phyloP scores from a whole-genome alignment of 352 stramenopile species.

The Globisporangium canariense region DNA sequence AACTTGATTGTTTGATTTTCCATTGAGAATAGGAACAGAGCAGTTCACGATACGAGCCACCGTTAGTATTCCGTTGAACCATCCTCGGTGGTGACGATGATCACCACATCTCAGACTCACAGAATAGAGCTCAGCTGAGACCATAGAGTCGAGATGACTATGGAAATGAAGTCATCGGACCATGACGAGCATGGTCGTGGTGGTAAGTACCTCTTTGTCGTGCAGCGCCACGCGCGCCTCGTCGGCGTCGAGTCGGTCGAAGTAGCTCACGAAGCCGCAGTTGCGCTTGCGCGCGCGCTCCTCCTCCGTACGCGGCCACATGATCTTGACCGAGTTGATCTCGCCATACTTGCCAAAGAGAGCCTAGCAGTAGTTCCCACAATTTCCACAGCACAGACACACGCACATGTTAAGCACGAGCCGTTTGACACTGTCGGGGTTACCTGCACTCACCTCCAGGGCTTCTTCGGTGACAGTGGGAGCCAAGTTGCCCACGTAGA shows the following conservation, averaged over 20 bases:
- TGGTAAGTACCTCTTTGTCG: conserved; percentile 59
- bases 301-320: conserved; percentile 96
- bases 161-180: neutral
- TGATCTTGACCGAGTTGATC: conserved; percentile 96
- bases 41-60: conserved; percentile 17
- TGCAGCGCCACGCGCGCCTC: conserved; percentile 66
- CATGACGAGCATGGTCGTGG: neutral
- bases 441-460: conserved; percentile 41
- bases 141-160: neutral
- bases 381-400: neutral
- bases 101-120: neutral
- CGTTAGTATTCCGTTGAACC: neutral
- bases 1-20: conserved; percentile 30
- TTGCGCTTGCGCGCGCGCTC: conserved; percentile 89
- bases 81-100: neutral
- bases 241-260: conserved; percentile 75
- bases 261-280: conserved; percentile 96
- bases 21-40: neutral
- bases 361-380: conserved; percentile 21
- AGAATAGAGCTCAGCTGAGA: neutral
- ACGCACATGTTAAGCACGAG: neutral
- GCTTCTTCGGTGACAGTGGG: conserved; percentile 91
- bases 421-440: no score
- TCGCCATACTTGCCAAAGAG: conserved; percentile 90
- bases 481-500: conserved; percentile 94